Conservation (phyloP, 2,329 filamentous ascomycete genomes). For the Xylaria sp. region DNA sequence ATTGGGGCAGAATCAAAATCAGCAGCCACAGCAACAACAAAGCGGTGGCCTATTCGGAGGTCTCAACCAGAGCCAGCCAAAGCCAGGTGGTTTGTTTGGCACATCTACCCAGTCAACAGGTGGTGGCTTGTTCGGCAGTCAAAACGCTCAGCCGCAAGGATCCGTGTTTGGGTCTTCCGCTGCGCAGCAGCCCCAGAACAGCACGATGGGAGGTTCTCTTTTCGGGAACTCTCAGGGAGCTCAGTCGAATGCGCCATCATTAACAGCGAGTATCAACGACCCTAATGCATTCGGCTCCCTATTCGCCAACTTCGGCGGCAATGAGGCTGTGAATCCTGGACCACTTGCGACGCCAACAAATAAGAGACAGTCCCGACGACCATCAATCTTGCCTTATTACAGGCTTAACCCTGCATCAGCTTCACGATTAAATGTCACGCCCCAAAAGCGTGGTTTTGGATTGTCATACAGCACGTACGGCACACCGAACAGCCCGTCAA, state of each 20-base stretch:
- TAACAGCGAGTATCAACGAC: constrained; percentile 84
- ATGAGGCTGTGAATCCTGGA: constrained; percentile 76
- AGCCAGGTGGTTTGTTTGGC: constrained; percentile 66
- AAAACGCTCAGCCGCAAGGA: constrained; percentile 56
- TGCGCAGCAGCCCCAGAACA: constrained; percentile 61
- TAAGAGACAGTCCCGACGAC: constrained; percentile 78
- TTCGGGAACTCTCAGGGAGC: constrained; percentile 65
- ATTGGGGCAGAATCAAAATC: constrained; percentile 52
- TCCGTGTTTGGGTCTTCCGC: constrained; percentile 59
- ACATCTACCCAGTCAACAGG: constrained; percentile 55
- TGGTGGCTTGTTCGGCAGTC: constrained; percentile 64
- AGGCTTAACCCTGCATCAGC: constrained; percentile 85
- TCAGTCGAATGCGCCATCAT: constrained; percentile 65
- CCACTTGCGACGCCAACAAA: constrained; percentile 91
- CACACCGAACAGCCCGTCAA: constrained; percentile 77
- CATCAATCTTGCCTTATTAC: constrained; percentile 83
- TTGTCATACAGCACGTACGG: constrained; percentile 95
- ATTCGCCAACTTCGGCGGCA: constrained; percentile 76
- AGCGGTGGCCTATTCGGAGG: constrained; percentile 60
- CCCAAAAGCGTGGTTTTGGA: constrained; percentile 87
- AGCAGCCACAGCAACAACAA: constrained; percentile 52
- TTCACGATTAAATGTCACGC: constrained; percentile 77
- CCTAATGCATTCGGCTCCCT: constrained; percentile 91
- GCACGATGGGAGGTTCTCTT: constrained; percentile 62
- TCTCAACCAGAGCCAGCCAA: constrained; percentile 63